These are phyloP conservation scores for Penicillium salamii DNA, from an alignment of 495 filamentous ascomycete genomes.

Conservation along the genomic window DNA sequence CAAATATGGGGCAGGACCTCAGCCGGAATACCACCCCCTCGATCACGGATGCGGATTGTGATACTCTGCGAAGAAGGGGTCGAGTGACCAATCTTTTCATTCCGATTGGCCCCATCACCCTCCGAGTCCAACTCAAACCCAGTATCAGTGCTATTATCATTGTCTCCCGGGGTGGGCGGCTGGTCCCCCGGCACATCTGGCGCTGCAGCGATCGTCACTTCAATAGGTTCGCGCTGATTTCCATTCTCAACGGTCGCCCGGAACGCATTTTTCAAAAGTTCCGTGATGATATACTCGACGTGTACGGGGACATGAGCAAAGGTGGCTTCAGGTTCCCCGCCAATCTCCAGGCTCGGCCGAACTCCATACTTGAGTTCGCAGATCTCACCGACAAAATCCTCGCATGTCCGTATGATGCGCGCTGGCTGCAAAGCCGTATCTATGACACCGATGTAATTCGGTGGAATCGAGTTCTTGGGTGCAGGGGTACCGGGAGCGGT, in stretches of 20 bases:
- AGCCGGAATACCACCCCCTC: constrained; percentile 87
- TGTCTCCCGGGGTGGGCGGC: constrained; percentile 22
- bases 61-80: constrained; percentile 72
- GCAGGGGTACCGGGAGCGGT: neutral
- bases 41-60: constrained; percentile 90
- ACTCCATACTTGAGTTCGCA: constrained; percentile 96
- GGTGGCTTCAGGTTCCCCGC: constrained; percentile 73
- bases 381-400: constrained; percentile 88
- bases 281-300: constrained; percentile 93
- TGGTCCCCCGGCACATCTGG: constrained; percentile 52
- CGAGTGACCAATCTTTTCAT: constrained; percentile 36
- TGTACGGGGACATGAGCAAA: constrained; percentile 95
- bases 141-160: constrained; percentile 26
- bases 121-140: constrained; percentile 31
- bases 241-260: constrained; percentile 83
- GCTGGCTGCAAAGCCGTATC: constrained; percentile 88
- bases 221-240: constrained; percentile 74
- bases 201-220: constrained; percentile 88
- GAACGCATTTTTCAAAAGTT: constrained; percentile 96
- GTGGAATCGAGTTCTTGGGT: constrained; percentile 48
- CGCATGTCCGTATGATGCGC: constrained; percentile 73
- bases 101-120: constrained; percentile 28
- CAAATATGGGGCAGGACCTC: constrained; percentile 83
- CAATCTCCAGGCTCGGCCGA: constrained; percentile 74
- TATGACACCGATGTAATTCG: constrained; percentile 91